These are phyloP conservation scores for Endothia cerciana DNA, from an alignment of 2,329 filamentous ascomycete species.

Conservation along the genomic window DNA sequence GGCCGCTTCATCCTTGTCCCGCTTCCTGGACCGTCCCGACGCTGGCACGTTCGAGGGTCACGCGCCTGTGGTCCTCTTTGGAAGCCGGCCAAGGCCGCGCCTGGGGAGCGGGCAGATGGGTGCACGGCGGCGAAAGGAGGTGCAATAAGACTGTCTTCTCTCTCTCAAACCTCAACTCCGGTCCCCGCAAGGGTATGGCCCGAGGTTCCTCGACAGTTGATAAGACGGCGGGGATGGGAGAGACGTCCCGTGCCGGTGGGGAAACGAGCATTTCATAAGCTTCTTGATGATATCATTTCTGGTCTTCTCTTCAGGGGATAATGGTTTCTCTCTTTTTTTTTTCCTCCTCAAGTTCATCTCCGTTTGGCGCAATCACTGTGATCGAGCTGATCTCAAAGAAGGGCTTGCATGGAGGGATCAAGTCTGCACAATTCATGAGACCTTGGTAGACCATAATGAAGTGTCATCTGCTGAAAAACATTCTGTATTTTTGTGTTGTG, in stretches of 20 bases:
- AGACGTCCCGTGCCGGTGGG: slow-evolving; percentile 51
- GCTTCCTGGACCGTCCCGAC: too few species aligned
- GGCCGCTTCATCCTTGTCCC: neutral
- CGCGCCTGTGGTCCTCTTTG: neutral
- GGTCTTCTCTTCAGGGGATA: slow-evolving; percentile 5
- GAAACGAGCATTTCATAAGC: neutral
- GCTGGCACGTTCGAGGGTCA: neutral
- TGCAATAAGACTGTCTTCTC: slow-evolving; percentile 64
- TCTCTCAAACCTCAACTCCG: slow-evolving; percentile 51
- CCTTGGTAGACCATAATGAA: neutral
- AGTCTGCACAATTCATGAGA: neutral
- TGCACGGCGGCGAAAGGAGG: slow-evolving; percentile 4
- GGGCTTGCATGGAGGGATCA: neutral
- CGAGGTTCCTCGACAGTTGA: slow-evolving; percentile 51
- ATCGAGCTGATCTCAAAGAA: neutral
- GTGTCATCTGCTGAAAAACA: slow-evolving; percentile 11
- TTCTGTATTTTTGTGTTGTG: slow-evolving; percentile 19
- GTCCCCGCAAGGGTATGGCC: neutral
- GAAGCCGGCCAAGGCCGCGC: too few species aligned
- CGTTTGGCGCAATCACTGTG: neutral
- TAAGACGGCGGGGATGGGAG: slow-evolving; percentile 58
- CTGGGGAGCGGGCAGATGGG: neutral
- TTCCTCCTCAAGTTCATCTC: neutral
- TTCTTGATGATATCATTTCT: slow-evolving; percentile 19
- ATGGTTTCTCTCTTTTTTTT: neutral